Percentiles rank a stretch among this genome's conserved stretches.
Evolutionary conservation across 2,329 filamentous ascomycete species (phyloP).

Genomic region (Ophiostoma pallidulum): DNA sequence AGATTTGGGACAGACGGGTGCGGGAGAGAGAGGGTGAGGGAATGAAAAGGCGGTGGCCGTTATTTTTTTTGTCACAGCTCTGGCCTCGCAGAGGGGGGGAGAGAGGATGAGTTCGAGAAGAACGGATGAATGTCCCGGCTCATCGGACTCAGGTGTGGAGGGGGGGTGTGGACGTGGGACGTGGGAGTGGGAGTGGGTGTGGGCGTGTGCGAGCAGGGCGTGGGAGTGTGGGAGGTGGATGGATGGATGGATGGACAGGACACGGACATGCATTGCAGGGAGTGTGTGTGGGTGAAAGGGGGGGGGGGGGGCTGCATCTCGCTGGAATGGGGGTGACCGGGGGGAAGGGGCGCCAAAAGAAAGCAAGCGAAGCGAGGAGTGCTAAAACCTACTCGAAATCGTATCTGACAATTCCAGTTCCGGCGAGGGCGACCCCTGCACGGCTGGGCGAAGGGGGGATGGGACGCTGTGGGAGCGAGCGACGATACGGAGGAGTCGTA

Average conservation of each 20-base stretch:
- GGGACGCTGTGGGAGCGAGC: background rate
- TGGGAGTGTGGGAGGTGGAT: constrained; percentile 6
- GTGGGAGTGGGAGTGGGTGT: constrained; percentile 17
- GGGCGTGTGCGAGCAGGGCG: constrained; percentile 11
- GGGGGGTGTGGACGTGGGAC: constrained; percentile 7
- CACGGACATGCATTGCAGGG: too few species aligned
- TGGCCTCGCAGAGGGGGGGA: background rate
- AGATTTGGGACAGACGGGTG: too few species aligned
- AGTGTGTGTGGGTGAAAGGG: too few species aligned
- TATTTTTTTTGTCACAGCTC: background rate
- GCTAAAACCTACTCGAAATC: constrained; percentile 7
- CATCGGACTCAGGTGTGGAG: constrained; percentile 19
- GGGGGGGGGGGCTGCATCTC: background rate
- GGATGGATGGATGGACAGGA: background rate
- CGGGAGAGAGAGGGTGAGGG: background rate
- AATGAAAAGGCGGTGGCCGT: constrained; percentile 7
- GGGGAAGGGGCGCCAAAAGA: background rate
- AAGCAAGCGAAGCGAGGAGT: background rate
- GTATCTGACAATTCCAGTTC: constrained; percentile 10
- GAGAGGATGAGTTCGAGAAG: constrained; percentile 16
- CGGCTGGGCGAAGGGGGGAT: background rate
- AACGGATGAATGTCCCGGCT: constrained; percentile 24
- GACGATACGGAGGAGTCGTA: too few species aligned
- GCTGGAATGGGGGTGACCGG: background rate
- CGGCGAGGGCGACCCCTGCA: constrained; percentile 6